Percentiles rank a stretch among this genome's conserved stretches.
These are phyloP conservation scores for Haplosporangium sp. DNA, from an alignment of 371 early-diverging fungal genomes.

Conservation along the genomic window DNA sequence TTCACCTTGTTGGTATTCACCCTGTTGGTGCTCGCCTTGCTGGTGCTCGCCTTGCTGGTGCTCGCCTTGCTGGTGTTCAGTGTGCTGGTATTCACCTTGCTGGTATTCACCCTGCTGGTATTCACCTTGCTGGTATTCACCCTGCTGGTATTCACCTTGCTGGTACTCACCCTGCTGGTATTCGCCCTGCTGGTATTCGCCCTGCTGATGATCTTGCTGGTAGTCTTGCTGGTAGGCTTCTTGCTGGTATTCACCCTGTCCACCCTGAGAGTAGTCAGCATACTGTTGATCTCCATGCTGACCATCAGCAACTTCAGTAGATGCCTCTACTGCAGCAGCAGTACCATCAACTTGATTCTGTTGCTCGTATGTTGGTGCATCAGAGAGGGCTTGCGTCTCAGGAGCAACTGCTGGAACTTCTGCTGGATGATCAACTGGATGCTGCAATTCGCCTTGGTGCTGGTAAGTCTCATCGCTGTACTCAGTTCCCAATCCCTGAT, in stretches of 20 bases:
- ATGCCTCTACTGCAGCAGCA: constrained; percentile 4
- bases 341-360: neutral
- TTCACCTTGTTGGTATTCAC: constrained; percentile 8
- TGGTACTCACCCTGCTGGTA: constrained; percentile 17
- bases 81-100: constrained; percentile 37
- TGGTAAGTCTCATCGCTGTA: constrained; percentile 17
- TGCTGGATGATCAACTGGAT: neutral
- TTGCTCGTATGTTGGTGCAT: constrained; percentile 31
- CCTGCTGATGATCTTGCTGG: constrained; percentile 32
- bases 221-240: constrained; percentile 21
- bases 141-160: constrained; percentile 1
- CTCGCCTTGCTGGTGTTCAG: constrained; percentile 15
- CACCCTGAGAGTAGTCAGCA: constrained; percentile 25
- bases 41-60: constrained; percentile 30
- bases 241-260: neutral
- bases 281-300: constrained; percentile 11
- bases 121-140: constrained; percentile 22
- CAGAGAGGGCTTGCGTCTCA: constrained; percentile 12
- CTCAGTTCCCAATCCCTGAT: constrained; percentile 23
- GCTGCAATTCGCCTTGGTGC: constrained; percentile 2
- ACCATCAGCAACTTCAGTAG: neutral
- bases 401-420: neutral
- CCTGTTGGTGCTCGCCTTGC: constrained; percentile 19
- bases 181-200: constrained; percentile 18
- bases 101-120: constrained; percentile 29